A percentile compares a stretch with the other conserved stretches of the same genome.
These are phyloP conservation scores for Yamadazyma olivae DNA, from an alignment of 805 yeast species.

Conservation along the genomic window DNA sequence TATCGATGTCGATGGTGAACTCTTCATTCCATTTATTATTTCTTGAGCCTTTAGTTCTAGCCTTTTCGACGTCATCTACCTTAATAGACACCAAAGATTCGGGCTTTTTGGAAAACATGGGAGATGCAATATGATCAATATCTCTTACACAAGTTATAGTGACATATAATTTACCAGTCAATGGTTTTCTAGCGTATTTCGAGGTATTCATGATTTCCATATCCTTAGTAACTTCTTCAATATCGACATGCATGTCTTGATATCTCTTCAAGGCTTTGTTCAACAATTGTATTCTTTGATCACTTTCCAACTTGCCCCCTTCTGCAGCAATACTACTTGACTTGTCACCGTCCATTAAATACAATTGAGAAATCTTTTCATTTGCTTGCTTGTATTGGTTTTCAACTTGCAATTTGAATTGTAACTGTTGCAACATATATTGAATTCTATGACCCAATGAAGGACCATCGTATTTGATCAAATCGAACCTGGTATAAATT, in stretches of 20 bases:
- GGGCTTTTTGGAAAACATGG: slow-evolving; percentile 72
- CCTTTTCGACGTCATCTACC: slow-evolving; percentile 84
- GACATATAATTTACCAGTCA: slow-evolving; percentile 75
- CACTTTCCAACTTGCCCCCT: slow-evolving; percentile 80
- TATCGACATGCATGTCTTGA: slow-evolving; percentile 78
- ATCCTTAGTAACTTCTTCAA: slow-evolving; percentile 64
- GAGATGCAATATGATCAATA: slow-evolving; percentile 88
- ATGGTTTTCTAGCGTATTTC: slow-evolving; percentile 74
- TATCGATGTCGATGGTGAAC: slow-evolving; percentile 76
- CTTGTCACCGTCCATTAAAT: slow-evolving; percentile 88
- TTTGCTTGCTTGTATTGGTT: slow-evolving; percentile 91
- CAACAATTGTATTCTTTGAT: slow-evolving; percentile 78
- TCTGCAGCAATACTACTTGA: slow-evolving; percentile 84
- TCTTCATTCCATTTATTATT: slow-evolving; percentile 82
- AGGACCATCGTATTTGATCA: slow-evolving; percentile 90
- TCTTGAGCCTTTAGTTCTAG: slow-evolving; percentile 70
- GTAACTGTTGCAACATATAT: slow-evolving; percentile 91
- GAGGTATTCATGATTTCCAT: slow-evolving; percentile 67
- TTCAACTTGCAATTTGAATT: slow-evolving; percentile 91
- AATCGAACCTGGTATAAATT: slow-evolving; percentile 67
- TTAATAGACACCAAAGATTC: slow-evolving; percentile 77
- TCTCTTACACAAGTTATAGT: slow-evolving; percentile 78
- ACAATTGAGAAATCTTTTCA: slow-evolving; percentile 81
- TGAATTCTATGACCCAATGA: slow-evolving; percentile 92
- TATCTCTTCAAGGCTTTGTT: slow-evolving; percentile 82